Percentiles rank a stretch among this genome's conserved stretches.
These are phyloP conservation scores for Tolypocladium ovalisporum DNA, from an alignment of 2,329 filamentous ascomycete species.

Conservation along the genomic window DNA sequence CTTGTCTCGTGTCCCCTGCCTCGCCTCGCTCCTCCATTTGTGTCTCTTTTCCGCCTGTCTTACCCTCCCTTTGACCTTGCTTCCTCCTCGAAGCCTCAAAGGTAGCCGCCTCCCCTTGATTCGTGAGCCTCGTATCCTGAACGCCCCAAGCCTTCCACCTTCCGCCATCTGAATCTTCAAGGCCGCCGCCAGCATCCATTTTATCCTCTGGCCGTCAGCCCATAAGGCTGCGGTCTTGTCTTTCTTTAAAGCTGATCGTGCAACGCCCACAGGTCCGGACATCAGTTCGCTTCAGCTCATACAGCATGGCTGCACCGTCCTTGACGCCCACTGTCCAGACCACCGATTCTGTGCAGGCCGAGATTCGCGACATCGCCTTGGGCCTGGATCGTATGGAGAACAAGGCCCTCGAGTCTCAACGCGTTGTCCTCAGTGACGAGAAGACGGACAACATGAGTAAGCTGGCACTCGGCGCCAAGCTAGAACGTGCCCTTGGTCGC, in stretches of 20 bases:
- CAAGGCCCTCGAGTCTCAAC: constrained; percentile 71
- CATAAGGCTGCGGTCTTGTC: not conserved
- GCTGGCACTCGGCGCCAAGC: constrained; percentile 78
- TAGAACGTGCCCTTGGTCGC: constrained; percentile 76
- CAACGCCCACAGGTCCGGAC: constrained; percentile 32
- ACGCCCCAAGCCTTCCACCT: not conserved
- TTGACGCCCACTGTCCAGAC: constrained; percentile 47
- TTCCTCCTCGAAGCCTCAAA: not conserved
- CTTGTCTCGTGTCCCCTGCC: constrained; percentile 2
- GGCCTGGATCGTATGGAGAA: constrained; percentile 83
- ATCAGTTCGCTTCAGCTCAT: constrained; percentile 48
- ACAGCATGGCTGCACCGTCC: constrained; percentile 47
- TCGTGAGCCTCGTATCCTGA: constrained; percentile 1
- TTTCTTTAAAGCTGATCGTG: constrained; percentile 4
- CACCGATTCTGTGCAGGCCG: constrained; percentile 43
- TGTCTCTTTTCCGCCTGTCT: constrained; percentile 3
- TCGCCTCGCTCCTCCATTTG: not conserved
- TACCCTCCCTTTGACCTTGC: constrained; percentile 2
- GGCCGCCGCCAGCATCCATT: not conserved
- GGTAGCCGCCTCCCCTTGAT: not conserved
- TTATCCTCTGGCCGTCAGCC: not conserved
- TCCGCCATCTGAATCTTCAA: not conserved
- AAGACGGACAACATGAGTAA: constrained; percentile 77
- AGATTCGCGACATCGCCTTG: constrained; percentile 61
- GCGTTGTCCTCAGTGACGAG: constrained; percentile 58